Evolutionary conservation across 805 yeast species (phyloP).

Genomic region (Ogataea pignaliae): DNA sequence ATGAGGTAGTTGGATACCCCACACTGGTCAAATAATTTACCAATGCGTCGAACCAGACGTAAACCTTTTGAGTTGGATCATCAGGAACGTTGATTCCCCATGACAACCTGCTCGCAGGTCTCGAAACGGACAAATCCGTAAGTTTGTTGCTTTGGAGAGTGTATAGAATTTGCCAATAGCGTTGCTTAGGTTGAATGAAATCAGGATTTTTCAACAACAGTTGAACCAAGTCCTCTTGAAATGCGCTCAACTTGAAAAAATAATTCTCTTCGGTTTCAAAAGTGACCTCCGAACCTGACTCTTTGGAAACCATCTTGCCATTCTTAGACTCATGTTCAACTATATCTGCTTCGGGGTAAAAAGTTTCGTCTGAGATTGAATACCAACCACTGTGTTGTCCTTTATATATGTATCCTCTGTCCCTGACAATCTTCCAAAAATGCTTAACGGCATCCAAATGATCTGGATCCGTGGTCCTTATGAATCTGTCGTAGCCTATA

Average conservation of each 20-base stretch:
- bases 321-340: constrained; percentile 34
- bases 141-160: constrained; percentile 50
- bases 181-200: constrained; percentile 64
- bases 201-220: constrained; percentile 44
- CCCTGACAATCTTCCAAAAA: constrained; percentile 63
- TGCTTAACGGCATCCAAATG: constrained; percentile 60
- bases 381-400: constrained; percentile 94
- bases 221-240: constrained; percentile 50
- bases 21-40: constrained; percentile 72
- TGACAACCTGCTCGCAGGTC: constrained; percentile 69
- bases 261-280: constrained; percentile 81
- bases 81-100: constrained; percentile 94
- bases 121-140: constrained; percentile 76
- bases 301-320: constrained; percentile 45
- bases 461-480: constrained; percentile 85
- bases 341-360: constrained; percentile 80
- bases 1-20: constrained; percentile 44
- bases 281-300: constrained; percentile 71
- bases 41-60: constrained; percentile 97
- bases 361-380: constrained; percentile 89
- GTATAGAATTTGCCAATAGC: constrained; percentile 47
- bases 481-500: constrained; percentile 68
- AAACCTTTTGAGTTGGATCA: constrained; percentile 72
- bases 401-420: constrained; percentile 67
- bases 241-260: constrained; percentile 69